These are phyloP conservation scores for Medicago truncatula DNA, from an alignment of 306 rosid genomes.

Conservation along the genomic window DNA sequence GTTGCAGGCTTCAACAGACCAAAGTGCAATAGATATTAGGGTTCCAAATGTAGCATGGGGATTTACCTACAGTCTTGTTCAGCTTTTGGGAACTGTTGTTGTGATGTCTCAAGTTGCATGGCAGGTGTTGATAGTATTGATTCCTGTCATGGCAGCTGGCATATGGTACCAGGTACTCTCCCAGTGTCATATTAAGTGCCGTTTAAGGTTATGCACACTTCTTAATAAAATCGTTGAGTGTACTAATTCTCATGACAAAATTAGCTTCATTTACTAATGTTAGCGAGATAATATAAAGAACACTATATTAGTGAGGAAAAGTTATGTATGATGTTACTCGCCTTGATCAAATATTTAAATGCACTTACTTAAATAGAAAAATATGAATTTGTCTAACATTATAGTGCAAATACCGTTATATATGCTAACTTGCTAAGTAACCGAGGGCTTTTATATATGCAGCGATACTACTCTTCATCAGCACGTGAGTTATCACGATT, in stretches of 20 bases:
- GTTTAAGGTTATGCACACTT: not conserved
- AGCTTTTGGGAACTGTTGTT: conserved; percentile 41
- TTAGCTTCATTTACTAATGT: not conserved
- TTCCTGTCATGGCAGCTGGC: conserved; percentile 53
- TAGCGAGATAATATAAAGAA: too few species aligned
- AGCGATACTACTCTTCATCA: conserved; percentile 76
- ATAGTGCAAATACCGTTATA: not conserved
- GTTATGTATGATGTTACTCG: not conserved
- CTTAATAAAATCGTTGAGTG: not conserved
- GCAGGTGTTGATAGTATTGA: conserved; percentile 49
- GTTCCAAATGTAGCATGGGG: conserved; percentile 24
- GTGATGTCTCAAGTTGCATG: conserved; percentile 54
- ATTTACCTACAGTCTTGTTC: not conserved
- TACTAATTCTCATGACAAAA: not conserved
- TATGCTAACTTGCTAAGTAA: not conserved
- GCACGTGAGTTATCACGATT: conserved; percentile 77
- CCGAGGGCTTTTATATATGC: conserved; percentile 20
- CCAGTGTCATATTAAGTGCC: not conserved
- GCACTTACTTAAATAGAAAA: not conserved
- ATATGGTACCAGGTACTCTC: conserved; percentile 51
- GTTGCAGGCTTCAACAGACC: conserved; percentile 56
- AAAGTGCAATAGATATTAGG: conserved; percentile 41
- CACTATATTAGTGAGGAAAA: too few species aligned
- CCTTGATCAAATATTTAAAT: conserved; percentile 22
- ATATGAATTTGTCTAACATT: not conserved